Percentiles rank a stretch among this genome's conserved stretches.
Conservation (phyloP, 495 filamentous ascomycete genomes). For the Alectoria sarmentosa region DNA sequence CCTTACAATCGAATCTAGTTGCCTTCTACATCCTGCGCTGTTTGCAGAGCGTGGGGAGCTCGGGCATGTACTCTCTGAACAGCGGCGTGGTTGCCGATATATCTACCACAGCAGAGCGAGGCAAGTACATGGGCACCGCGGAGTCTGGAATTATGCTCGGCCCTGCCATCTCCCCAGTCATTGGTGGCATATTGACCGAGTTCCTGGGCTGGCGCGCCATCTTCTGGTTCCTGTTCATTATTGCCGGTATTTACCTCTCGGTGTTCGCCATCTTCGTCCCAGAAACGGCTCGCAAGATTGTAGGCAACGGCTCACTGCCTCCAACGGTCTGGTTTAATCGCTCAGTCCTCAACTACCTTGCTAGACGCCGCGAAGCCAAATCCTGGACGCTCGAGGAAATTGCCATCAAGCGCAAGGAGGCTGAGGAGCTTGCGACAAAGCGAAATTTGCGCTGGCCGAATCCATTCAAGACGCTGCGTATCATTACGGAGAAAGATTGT, state of each 20-base stretch:
- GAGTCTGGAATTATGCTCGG: conserved; percentile 24
- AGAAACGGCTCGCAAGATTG: conserved; percentile 47
- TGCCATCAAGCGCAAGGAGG: conserved; percentile 20
- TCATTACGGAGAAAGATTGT: conserved; percentile 63
- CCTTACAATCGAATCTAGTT: conserved; percentile 41
- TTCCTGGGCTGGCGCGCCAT: conserved; percentile 49
- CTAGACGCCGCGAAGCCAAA: conserved; percentile 23
- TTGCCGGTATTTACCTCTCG: conserved; percentile 39
- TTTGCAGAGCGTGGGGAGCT: conserved; percentile 49
- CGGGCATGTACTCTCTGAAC: conserved; percentile 26
- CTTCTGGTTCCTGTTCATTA: conserved; percentile 51
- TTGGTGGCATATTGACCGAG: conserved; percentile 47
- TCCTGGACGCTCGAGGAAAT: too few relatives aligned
- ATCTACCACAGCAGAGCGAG: conserved; percentile 32
- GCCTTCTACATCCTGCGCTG: conserved; percentile 49
- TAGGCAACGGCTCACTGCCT: conserved; percentile 42
- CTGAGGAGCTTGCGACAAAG: conserved; percentile 28
- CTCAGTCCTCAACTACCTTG: conserved; percentile 37
- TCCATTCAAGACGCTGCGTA: conserved; percentile 52
- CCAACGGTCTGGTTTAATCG: conserved; percentile 32
- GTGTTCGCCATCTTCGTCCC: conserved; percentile 40
- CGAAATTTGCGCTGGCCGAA: conserved; percentile 57
- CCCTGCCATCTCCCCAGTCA: conserved; percentile 44
- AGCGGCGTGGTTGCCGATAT: conserved; percentile 35
- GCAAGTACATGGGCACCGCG: conserved; percentile 32